Evolutionary conservation across 2,329 filamentous ascomycete genomes (phyloP), one percentile per base, ranked within the genome.

Genomic region (Thielaviopsis ethacetica): DNA sequence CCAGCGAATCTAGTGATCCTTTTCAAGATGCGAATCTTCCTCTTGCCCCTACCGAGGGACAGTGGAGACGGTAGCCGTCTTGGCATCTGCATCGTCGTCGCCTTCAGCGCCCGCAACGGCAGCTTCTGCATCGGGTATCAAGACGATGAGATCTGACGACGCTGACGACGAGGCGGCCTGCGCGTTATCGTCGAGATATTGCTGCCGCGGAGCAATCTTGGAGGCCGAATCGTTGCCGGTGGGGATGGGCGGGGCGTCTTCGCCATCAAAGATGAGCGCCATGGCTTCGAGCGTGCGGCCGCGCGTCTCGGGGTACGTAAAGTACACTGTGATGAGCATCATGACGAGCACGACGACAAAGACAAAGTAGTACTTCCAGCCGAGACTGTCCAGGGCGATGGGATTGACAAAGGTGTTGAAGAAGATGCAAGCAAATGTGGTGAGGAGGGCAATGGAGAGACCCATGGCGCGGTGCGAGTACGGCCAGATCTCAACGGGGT

Each of bases 241-340:
- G 50, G 7, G 3, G 15, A 24, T 13, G 5, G 53, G 34, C 5
- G 44, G 21, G 9, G 56, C 44, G n/a, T 58, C 52, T 7, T 61
- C 56, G 2, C 59, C 59, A 21, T 61, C 59, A 41, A 61, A 61
- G 34, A 58, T 49, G 52, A 63, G 63, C 1, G 63, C 62, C 51
- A 65, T 61, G 38, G 63, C 63, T 56, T 65, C 64, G 2, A 65
- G 61, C 5, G 64, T 64, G 17, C 63, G 61, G 10, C 62, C 88
- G 62, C 85, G 85, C 0, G 88, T 94, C 71, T 94, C 88, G 10
- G 88, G 88, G 68, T 91, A 94, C 63, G 91, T 77, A 70, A 90
- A 86, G 71, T 84, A 93, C 56, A 93, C 85, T 81, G 71, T 64
- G 26, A 53, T 58, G 49, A 74, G 67, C 64, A 75, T 72, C 41